Percentiles rank a stretch among this genome's conserved stretches.
Evolutionary conservation across 257 asterid genomes (phyloP).

Genomic region (Haberlea rhodopensis): DNA sequence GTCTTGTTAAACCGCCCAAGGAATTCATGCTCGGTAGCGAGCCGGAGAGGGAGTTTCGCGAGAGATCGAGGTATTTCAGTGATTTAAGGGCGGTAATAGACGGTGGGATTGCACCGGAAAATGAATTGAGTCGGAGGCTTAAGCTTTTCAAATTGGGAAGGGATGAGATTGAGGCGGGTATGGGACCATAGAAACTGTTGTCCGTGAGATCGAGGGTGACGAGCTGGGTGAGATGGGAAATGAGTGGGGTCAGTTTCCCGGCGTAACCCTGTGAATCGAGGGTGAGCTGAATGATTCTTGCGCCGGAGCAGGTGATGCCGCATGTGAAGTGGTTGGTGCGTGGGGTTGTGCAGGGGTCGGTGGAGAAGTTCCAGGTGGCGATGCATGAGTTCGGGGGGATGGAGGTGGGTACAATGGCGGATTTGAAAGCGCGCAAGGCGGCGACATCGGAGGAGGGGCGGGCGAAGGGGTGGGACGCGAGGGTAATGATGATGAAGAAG

Average conservation of each 20-base stretch:
- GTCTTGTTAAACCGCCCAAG: constrained; percentile 42
- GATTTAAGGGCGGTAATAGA: constrained; percentile 45
- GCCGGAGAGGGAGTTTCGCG: constrained; percentile 61
- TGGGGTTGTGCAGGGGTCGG: constrained; percentile 84
- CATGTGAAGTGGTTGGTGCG: constrained; percentile 74
- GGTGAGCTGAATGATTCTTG: constrained; percentile 72
- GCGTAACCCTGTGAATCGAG: constrained; percentile 82
- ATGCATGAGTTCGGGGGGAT: constrained; percentile 77
- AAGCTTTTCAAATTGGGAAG: constrained; percentile 49
- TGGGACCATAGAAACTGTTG: constrained; percentile 65
- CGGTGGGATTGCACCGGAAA: constrained; percentile 67
- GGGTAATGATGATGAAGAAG: constrained; percentile 25
- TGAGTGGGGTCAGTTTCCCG: constrained; percentile 62
- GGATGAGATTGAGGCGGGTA: constrained; percentile 51
- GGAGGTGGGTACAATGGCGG: constrained; percentile 54
- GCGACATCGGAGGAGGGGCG: constrained; percentile 45
- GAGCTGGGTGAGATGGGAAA: constrained; percentile 67
- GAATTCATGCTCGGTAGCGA: constrained; percentile 42
- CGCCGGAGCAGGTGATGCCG: constrained; percentile 63
- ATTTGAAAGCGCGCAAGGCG: constrained; percentile 74
- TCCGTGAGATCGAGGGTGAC: constrained; percentile 62
- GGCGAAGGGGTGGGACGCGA: constrained; percentile 34
- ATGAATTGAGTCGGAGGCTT: constrained; percentile 68
- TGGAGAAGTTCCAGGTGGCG: constrained; percentile 81
- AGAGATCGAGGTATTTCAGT: constrained; percentile 58